Percentiles rank a stretch among this genome's conserved stretches.
These are phyloP conservation scores for Aspergillus unguis DNA, from an alignment of 2,329 filamentous ascomycete genomes.

Conservation along the genomic window DNA sequence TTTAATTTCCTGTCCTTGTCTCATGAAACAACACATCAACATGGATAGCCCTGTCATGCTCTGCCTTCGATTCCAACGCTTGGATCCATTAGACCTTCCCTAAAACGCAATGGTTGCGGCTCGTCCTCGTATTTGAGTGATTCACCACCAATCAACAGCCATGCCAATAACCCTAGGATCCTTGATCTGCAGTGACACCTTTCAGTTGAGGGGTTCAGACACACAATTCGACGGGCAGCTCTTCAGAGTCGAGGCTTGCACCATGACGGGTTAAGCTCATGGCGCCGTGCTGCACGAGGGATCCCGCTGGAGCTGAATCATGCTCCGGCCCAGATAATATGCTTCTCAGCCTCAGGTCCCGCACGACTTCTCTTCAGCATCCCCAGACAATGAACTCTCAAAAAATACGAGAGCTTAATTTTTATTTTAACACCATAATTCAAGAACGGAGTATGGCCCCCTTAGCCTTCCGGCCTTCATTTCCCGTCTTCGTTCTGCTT, in stretches of 20 bases:
- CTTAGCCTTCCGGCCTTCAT: background rate
- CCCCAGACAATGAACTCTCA: too few relatives aligned
- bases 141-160: background rate
- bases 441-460: conserved; percentile 6
- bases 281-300: background rate
- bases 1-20: background rate
- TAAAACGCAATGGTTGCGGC: background rate
- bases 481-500: background rate
- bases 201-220: background rate
- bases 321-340: background rate
- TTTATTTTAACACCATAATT: background rate
- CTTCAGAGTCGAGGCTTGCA: background rate
- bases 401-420: too few relatives aligned
- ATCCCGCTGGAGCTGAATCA: background rate
- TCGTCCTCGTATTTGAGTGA: conserved; percentile 3
- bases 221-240: background rate
- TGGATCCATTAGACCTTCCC: background rate
- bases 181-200: background rate
- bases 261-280: background rate
- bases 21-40: background rate
- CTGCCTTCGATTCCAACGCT: background rate
- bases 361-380: too few relatives aligned
- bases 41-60: background rate
- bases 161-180: background rate
- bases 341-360: background rate